Base-by-base conservation (phyloP, 1,284 basidiomycete genomes). In the Sutorius eximius region DNA sequence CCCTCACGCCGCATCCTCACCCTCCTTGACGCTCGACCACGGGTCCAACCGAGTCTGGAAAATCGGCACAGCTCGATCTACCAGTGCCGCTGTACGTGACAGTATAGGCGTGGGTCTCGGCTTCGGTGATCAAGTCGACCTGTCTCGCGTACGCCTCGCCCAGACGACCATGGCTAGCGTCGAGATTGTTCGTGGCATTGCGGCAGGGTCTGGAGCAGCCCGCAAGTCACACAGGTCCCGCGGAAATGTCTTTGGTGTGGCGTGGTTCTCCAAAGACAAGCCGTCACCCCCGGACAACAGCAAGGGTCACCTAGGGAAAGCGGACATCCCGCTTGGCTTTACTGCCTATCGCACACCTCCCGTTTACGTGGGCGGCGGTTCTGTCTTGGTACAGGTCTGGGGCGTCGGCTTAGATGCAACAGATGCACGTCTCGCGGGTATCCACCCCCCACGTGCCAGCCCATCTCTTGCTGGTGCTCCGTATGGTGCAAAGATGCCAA, bases 131-230 rank as follows among this genome's bases (percentile, higher is more conserved):
- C 75, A 77, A 55, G 72, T 92, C 18, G 89, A 94, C 71, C 74
- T 91, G 42, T 86, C 89, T 5, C 78, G 80, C 16, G 80, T 83
- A 24, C 90, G 91, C 5, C 75, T 91, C 15, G 91, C 91, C 2
- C 87, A 91, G 66, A 86, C 85, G 12, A 91, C 88, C 15, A 94
- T 95, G 92, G 87, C 87, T 10, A 91, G 84, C 42, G 82, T 94
- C 53, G 89, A 91, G 55, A 81, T 92, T 44, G 82, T 88, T n/a
- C 76, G 78, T 36, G 86, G 87, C 8, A 76, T 85, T 3, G 81
- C 80, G n/a, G 61, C 63, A 16, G 60, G 57, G 10, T 56, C 62
- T 8, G 53, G 53, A 22, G 16, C 53, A 22, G 36, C 40, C 38
- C 62, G 58, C 33, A 67, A 56, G 53, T 52, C 56, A 0, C 56